A percentile compares a stretch with the other conserved stretches of the same genome.
Conservation (phyloP, 1,284 basidiomycete genomes). For the Sporisorium graminicola region DNA sequence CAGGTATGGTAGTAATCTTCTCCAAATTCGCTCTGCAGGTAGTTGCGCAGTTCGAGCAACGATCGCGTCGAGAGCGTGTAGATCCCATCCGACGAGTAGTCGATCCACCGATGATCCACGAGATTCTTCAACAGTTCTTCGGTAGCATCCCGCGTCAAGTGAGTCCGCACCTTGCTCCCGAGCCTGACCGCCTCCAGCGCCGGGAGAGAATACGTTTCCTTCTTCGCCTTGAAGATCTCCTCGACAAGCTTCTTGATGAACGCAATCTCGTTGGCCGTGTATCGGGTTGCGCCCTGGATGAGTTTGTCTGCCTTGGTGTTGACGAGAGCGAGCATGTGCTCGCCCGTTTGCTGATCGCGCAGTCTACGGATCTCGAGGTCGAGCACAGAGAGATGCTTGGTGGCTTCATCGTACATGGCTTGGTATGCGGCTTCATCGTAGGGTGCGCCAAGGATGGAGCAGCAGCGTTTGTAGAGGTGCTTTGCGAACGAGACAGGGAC, state of each 20-base stretch:
- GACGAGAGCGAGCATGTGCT: slow-evolving; percentile 49
- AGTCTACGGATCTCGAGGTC: slow-evolving; percentile 58
- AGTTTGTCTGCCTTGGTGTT: slow-evolving; percentile 60
- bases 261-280: slow-evolving; percentile 53
- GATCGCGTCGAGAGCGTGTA: slow-evolving; percentile 83
- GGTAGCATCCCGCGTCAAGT: slow-evolving; percentile 80
- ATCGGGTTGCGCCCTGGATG: slow-evolving; percentile 59
- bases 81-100: slow-evolving; percentile 78
- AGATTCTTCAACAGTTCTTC: slow-evolving; percentile 82
- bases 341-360: slow-evolving; percentile 44
- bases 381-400: slow-evolving; percentile 30
- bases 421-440: slow-evolving; percentile 30
- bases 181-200: slow-evolving; percentile 76
- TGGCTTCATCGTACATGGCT: slow-evolving; percentile 26
- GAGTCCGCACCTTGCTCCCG: slow-evolving; percentile 76
- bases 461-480: slow-evolving; percentile 42
- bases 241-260: slow-evolving; percentile 73
- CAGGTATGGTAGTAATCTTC: slow-evolving; percentile 78
- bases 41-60: slow-evolving; percentile 79
- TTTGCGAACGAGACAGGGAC: slow-evolving; percentile 43
- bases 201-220: slow-evolving; percentile 80
- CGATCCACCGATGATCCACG: slow-evolving; percentile 83
- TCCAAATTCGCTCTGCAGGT: slow-evolving; percentile 79
- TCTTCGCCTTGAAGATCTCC: slow-evolving; percentile 84
- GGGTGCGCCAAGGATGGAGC: slow-evolving; percentile 10